A percentile compares a stretch with the other conserved stretches of the same genome.
Evolutionary conservation across 768 basidiomycete species (phyloP).

Genomic region (Hortiboletus flavorubellus): DNA sequence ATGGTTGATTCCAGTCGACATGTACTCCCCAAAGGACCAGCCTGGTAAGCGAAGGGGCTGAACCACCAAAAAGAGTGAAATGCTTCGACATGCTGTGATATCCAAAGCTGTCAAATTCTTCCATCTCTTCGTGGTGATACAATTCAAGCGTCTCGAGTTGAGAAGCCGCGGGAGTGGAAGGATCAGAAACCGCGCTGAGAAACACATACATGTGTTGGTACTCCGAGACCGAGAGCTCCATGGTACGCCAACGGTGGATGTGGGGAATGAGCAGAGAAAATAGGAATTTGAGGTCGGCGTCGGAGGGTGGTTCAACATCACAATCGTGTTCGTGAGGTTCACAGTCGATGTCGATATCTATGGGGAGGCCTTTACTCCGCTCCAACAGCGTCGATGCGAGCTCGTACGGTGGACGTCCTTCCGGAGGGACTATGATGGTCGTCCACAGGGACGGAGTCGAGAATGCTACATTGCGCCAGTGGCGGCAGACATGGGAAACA

Average conservation of each 20-base stretch:
- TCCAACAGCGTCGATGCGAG: slow-evolving; percentile 45
- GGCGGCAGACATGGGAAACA: slow-evolving; percentile 37
- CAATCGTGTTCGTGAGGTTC: slow-evolving; percentile 27
- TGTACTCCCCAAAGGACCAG: slow-evolving; percentile 68
- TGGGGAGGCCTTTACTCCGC: slow-evolving; percentile 52
- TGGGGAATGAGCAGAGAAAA: slow-evolving; percentile 46
- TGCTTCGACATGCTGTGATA: slow-evolving; percentile 26
- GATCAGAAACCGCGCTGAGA: slow-evolving; percentile 40
- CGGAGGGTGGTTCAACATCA: slow-evolving; percentile 16
- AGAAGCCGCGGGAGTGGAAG: slow-evolving; percentile 43
- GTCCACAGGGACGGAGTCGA: slow-evolving; percentile 58
- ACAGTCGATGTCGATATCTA: slow-evolving; percentile 52
- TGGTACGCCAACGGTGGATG: slow-evolving; percentile 48
- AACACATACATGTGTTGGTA: slow-evolving; percentile 48
- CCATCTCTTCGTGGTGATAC: slow-evolving; percentile 52
- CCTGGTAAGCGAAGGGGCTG: slow-evolving; percentile 46
- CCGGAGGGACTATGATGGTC: slow-evolving; percentile 27
- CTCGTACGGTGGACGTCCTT: slow-evolving; percentile 42
- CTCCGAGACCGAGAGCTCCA: slow-evolving; percentile 44
- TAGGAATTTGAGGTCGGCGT: slow-evolving; percentile 24
- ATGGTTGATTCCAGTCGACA: slow-evolving; percentile 56
- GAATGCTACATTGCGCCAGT: slow-evolving; percentile 54
- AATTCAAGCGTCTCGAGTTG: slow-evolving; percentile 52
- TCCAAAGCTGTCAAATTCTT: slow-evolving; percentile 28
- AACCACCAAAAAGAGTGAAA: slow-evolving; percentile 53